These are phyloP conservation scores for Rhodotorula kratochvilovae DNA, from an alignment of 768 basidiomycete genomes.

Conservation along the genomic window DNA sequence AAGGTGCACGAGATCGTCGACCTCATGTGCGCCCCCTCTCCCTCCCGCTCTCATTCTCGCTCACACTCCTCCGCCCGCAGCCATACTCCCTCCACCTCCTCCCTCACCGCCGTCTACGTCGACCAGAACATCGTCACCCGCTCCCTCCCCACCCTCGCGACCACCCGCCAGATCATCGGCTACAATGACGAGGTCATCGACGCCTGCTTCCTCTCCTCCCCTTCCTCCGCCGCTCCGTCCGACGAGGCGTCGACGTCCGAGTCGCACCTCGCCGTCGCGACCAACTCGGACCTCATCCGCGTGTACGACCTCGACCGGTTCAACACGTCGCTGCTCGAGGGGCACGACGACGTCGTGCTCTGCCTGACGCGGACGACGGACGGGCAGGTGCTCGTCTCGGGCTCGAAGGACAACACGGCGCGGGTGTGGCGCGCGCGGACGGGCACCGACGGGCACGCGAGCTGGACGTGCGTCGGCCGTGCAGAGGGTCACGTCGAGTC, in stretches of 20 bases:
- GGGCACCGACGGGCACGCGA: conserved; percentile 39
- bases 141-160: conserved; percentile 61
- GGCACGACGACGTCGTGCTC: conserved; percentile 87
- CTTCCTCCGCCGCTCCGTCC: conserved; percentile 41
- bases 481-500: conserved; percentile 94
- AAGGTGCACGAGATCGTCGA: conserved; percentile 71
- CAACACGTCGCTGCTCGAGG: conserved; percentile 78
- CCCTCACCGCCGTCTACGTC: conserved; percentile 75
- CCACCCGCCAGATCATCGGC: conserved; percentile 75
- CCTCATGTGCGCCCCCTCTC: conserved; percentile 63
- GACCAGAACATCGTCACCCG: conserved; percentile 96
- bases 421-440: conserved; percentile 65
- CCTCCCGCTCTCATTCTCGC: not conserved
- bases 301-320: conserved; percentile 71
- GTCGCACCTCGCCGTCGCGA: conserved; percentile 84
- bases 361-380: conserved; percentile 66
- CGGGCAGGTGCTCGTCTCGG: conserved; percentile 74
- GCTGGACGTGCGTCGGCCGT: conserved; percentile 72
- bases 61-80: conserved; percentile 1
- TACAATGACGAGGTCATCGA: conserved; percentile 99
- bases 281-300: conserved; percentile 91
- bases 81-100: conserved; percentile 24
- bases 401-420: conserved; percentile 85
- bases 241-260: conserved; percentile 48
- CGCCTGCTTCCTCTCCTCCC: conserved; percentile 65